Base-by-base conservation (phyloP, 306 rosid genomes). In the Quercus glauca region DNA sequence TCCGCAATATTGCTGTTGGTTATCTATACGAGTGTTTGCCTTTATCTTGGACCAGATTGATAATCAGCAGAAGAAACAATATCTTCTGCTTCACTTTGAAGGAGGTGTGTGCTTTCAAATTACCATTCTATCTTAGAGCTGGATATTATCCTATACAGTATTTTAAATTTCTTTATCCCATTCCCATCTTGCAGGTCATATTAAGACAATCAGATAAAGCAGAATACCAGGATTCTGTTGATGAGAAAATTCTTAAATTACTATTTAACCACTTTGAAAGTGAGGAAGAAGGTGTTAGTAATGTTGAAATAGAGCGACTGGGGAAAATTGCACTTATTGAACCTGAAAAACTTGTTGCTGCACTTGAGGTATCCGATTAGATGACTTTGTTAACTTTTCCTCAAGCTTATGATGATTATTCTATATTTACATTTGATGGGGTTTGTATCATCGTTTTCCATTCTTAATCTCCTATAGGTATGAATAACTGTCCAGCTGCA, bases 11-110 rank as follows among this genome's bases (percentile, higher is more conserved):
- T 84, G 98, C 98, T 81, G 98, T 96, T 78, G 99, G 98, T 63
- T 93, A 96, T 83, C 94, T 96, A 19, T 88, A 95, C 41, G 93
- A 90, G 85, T 93, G 88, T 91, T 88, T 96, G 88, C 99, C 96
- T 67, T 96, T 84, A 96, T 96, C 83, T 89, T 96, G 96, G 91
- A 96, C 86, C 98, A 93, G 87, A 96, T 96, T 73, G 98, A 93
- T 85, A 96, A 93, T 87, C 99, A 96, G 87, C 99, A 93, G 90
- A 96, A 96, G 88, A 96, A 96, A 75, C 99, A 96, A 83, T 93
- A 96, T 81, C 98, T 96, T 57, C 82, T 96, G 76, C 99, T 96
- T 87, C 99, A 96, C 99, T 75, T 87, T 96, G 85, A 93, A 91
- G 86, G 99, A 96, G 99, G 99, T 91, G 55, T 25, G 87, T 59